A percentile compares a stretch with the other conserved stretches of the same genome.
Conservation (phyloP, 1,284 basidiomycete genomes). For the Sphaerobolus stellatus region DNA sequence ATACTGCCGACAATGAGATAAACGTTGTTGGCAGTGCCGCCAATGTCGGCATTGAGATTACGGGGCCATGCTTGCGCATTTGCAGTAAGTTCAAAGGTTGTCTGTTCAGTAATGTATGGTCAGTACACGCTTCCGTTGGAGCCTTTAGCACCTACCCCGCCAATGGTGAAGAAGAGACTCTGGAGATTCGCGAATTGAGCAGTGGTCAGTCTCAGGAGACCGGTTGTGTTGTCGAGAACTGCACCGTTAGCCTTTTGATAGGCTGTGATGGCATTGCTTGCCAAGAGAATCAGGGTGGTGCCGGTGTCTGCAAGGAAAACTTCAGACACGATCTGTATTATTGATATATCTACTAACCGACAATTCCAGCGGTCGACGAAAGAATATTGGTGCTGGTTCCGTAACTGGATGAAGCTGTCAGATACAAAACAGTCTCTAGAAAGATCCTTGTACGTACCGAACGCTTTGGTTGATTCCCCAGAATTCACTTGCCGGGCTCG, state of each 20-base stretch:
- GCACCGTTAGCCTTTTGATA: conserved; percentile 15
- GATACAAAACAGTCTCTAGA: too few relatives aligned
- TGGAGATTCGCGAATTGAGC: conserved; percentile 14
- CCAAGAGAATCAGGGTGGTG: conserved; percentile 12
- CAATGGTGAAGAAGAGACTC: conserved; percentile 18
- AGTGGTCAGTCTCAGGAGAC: conserved; percentile 16
- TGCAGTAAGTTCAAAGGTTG: conserved; percentile 45
- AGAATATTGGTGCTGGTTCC: conserved; percentile 35
- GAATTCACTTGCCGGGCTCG: conserved; percentile 24
- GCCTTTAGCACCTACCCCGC: not conserved
- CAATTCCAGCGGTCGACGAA: conserved; percentile 45
- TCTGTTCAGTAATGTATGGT: not conserved
- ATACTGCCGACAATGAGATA: conserved; percentile 14
- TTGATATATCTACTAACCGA: conserved; percentile 28
- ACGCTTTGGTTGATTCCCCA: conserved; percentile 16
- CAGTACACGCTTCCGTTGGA: not conserved
- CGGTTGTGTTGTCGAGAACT: conserved; percentile 16
- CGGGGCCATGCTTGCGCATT: conserved; percentile 65
- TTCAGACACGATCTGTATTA: too few relatives aligned
- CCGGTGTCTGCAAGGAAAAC: conserved; percentile 9
- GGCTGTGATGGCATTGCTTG: conserved; percentile 9
- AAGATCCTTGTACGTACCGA: too few relatives aligned
- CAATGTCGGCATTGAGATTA: conserved; percentile 48
- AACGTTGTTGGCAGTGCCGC: conserved; percentile 31
- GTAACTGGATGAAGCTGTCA: conserved; percentile 27